Base-by-base conservation (phyloP, 352 stramenopile genomes). In the Lagenidium sp. region DNA sequence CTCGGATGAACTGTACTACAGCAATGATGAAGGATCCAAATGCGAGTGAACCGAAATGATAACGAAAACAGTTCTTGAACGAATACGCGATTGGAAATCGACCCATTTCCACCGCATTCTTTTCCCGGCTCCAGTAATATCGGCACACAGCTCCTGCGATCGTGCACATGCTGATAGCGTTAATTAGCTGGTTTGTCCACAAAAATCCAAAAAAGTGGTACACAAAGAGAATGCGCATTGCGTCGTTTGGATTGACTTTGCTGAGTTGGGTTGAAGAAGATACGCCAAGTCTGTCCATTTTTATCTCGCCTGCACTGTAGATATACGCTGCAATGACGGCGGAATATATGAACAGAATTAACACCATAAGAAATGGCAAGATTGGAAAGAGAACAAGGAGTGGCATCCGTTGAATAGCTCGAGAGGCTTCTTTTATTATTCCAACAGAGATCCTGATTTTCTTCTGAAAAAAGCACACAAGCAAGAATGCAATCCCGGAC, bases 11-110 rank as follows among this genome's bases (percentile, higher is more conserved):
- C 64, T 98, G 86, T 25, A 99, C 85, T 40, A 98, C 82, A 6
- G 95, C 95, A 55, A 99, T 97, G 37, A 99, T 77, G 19, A 98
- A 73, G 18, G 89, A 85, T 12, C 96, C 96, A 65, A 97, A 98
- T 3, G 93, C 95, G n/a, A 95, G 77, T 2, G 94, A 98, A 10
- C 95, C 96, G 50, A 90, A 72, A 59, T 99, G 95, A 65, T 97
- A 98, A 6, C 78, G 77, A 30, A 88, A 82, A 36, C 73, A 86
- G 41, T 86, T 82, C 32, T 79, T 78, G 47, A 93, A 81, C 15
- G 72, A 71, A 24, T 67, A 46, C 62, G 65, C 2, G 41, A 94
- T 55, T 11, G 79, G 80, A 35, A 82, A 81, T 4, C 44, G 57
- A 0, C 77, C 78, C 57, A 93, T 92, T 47, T 91, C 68, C 4